phyloP scores from a whole-genome alignment of 163 green algal genomes.

The Coccomyxa subellipsoidea region DNA sequence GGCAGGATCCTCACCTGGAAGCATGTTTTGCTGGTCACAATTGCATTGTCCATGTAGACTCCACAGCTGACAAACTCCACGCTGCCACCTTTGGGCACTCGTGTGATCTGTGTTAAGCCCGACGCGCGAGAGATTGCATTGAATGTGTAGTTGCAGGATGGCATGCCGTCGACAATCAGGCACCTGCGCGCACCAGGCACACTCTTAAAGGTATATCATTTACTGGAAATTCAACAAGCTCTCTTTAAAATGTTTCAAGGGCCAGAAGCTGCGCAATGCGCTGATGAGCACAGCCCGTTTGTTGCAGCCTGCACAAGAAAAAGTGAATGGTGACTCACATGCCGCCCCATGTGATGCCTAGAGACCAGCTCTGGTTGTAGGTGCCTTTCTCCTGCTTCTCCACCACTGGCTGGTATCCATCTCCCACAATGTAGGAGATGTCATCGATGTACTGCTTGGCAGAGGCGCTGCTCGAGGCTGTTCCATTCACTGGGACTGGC shows the following conservation, averaged over 20 bases:
- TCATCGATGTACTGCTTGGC: conserved; percentile 1
- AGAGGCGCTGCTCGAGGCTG: not conserved
- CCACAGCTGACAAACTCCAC: not conserved
- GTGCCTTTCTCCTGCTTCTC: not conserved
- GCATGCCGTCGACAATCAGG: not conserved
- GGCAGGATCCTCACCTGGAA: not conserved
- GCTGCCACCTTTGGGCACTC: not conserved
- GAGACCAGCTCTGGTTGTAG: not conserved
- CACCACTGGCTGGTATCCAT: not conserved
- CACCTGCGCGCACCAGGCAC: not conserved
- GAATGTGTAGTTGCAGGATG: not conserved
- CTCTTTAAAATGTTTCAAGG: too few species aligned
- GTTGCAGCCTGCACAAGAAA: too few species aligned
- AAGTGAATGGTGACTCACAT: not conserved
- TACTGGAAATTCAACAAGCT: too few species aligned
- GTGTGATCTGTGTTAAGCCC: not conserved
- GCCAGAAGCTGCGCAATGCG: too few species aligned
- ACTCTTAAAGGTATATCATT: too few species aligned
- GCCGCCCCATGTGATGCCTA: not conserved
- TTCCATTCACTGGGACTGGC: not conserved
- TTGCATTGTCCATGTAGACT: not conserved
- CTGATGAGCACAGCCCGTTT: too few species aligned
- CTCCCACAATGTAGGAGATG: not conserved
- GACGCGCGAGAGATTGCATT: not conserved
- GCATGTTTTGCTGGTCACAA: not conserved